Evolutionary conservation across 306 rosid genomes (phyloP).

Genomic region (Citrullus mucosospermus): DNA sequence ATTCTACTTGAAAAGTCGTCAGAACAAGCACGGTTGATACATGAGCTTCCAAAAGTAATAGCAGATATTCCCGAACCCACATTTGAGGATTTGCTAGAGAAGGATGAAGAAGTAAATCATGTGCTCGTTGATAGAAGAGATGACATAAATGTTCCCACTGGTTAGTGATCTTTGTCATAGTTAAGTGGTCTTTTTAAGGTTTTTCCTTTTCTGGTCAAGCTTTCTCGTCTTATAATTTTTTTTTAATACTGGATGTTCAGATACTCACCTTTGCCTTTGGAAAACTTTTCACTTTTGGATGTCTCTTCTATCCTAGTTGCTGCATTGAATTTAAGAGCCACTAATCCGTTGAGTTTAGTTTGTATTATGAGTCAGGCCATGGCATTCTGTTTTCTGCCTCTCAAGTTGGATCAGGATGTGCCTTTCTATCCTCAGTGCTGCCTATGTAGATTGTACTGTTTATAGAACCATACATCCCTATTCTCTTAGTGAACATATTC

Average conservation of each 20-base stretch:
- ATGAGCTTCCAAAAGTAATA: conserved; percentile 37
- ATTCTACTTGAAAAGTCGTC: conserved; percentile 31
- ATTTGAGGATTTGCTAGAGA: conserved; percentile 13
- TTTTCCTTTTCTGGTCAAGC: not conserved
- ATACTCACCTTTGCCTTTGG: not conserved
- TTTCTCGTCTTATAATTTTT: not conserved
- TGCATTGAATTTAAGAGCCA: not conserved
- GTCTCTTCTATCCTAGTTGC: not conserved
- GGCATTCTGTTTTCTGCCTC: not conserved
- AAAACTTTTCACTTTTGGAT: not conserved
- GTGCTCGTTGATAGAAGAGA: conserved; percentile 8
- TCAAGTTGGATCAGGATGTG: not conserved
- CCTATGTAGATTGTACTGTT: not conserved
- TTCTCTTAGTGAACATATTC: not conserved
- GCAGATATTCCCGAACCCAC: conserved; percentile 31
- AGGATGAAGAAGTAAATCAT: conserved; percentile 23
- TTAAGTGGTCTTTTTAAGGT: not conserved
- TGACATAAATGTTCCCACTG: not conserved
- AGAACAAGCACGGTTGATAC: conserved; percentile 44
- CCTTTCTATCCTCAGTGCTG: not conserved
- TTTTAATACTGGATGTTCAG: not conserved
- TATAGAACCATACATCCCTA: not conserved
- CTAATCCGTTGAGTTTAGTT: not conserved
- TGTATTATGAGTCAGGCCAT: not conserved
- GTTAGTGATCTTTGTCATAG: not conserved